Evolutionary conservation across 345 rosid genomes (phyloP), one percentile per base, ranked within the genome.

Genomic region (Populus davidiana): DNA sequence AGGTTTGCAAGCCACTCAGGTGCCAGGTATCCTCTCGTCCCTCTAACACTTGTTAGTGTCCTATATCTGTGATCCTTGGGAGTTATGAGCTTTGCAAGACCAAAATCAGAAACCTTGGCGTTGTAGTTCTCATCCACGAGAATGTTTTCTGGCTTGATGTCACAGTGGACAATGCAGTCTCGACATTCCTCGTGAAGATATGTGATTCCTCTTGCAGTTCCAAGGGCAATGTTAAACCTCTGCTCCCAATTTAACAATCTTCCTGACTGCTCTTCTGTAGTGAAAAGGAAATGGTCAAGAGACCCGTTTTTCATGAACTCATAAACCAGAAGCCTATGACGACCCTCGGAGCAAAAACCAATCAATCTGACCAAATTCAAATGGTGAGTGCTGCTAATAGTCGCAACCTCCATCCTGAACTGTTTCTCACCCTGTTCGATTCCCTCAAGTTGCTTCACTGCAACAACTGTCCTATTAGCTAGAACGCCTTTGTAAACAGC

Each of bases 141-240:
- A 54, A 81, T 77, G 71, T 81, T 81, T 47, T 81, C 84, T 11
- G 84, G 84, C 71, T 81, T 81, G 52, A 81, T 81, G 69, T 81
- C 84, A 35, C 84, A 77, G 63, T 81, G 84, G 69, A 81, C 78
- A 38, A 81, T 81, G 81, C 84, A 81, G 64, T 81, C 81, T 47
- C 81, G 80, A 77, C 84, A 81, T 81, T 81, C 84, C 71, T 81
- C 81, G 10, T 81, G 84, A 67, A 81, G 83, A 41, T 81, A 81
- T 1, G 83, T 77, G 80, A 81, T 81, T 63, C 83, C 83, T 77
- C 80, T 81, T 12, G 83, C 83, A 35, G 80, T 81, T 59, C 83
- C 83, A 67, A 81, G 69, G 13, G 83, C 80, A 17, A 77, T 77
- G 50, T 36, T 67, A 69, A 72, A 81, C 69, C 83, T 72, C 9